Evolutionary conservation across 2,329 filamentous ascomycete genomes (phyloP).

Genomic region (Magnaporthales sp.): DNA sequence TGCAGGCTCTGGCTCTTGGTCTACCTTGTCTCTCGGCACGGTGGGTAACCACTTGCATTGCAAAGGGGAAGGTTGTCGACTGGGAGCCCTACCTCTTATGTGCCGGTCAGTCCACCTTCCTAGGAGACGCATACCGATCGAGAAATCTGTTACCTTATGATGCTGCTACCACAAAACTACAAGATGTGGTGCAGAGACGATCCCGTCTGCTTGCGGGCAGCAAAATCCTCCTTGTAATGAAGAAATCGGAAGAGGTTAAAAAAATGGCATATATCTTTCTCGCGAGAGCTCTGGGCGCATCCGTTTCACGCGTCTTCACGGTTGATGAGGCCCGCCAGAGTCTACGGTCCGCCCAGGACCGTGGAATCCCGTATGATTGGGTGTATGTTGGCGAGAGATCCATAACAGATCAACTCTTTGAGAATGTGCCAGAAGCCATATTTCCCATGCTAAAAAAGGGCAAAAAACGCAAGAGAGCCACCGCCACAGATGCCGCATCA

Average conservation of each 20-base stretch:
- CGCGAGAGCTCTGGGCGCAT: slow-evolving; percentile 67
- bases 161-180: slow-evolving; percentile 44
- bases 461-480: slow-evolving; percentile 32
- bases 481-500: slow-evolving; percentile 17
- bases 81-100: slow-evolving; percentile 81
- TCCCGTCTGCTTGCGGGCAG: slow-evolving; percentile 54
- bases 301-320: slow-evolving; percentile 57
- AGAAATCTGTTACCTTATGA: slow-evolving; percentile 57
- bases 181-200: slow-evolving; percentile 48
- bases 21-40: slow-evolving; percentile 76
- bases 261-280: slow-evolving; percentile 72
- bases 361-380: slow-evolving; percentile 56
- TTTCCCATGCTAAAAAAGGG: slow-evolving; percentile 7
- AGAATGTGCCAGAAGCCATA: slow-evolving; percentile 10
- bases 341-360: slow-evolving; percentile 41
- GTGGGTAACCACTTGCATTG: slow-evolving; percentile 70
- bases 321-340: slow-evolving; percentile 54
- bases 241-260: slow-evolving; percentile 53
- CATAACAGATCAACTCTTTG: slow-evolving; percentile 22
- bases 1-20: slow-evolving; percentile 86
- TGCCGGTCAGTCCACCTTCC: slow-evolving; percentile 68
- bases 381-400: slow-evolving; percentile 66
- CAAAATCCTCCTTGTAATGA: slow-evolving; percentile 64
- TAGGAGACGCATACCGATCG: slow-evolving; percentile 71
- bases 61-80: slow-evolving; percentile 51